Base-by-base conservation (phyloP, 257 asterid genomes). In the Avicennia marina region DNA sequence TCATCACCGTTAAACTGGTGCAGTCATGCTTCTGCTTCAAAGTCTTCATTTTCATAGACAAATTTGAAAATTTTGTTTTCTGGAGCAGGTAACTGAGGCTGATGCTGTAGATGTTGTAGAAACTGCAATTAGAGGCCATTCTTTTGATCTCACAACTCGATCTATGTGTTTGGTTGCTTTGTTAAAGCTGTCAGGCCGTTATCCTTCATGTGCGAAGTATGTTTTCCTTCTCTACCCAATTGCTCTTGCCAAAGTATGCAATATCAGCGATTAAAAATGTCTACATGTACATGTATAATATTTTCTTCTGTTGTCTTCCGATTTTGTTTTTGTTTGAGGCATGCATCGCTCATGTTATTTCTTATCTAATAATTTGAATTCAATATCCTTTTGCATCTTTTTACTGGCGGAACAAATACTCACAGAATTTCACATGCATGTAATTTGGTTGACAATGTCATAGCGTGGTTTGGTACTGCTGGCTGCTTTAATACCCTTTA, bases 121-220 rank as follows among this genome's bases (percentile, higher is more conserved):
- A 75, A 67, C 73, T 61, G 90, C 91, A 61, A 67, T 77, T 59
- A 75, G 63, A 58, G 71, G 77, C 71, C 82, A 86, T 72, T 74
- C 94, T 62, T 72, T 67, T 3, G 94, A 86, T 81, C 82, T 84
- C 63, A 82, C 89, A 12, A 84, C 95, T 63, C 89, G 70, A 57
- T 88, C 99, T 3, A 93, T 93, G 89, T 93, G 96, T 72, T 82
- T 93, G 68, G 60, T 86, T 72, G 78, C 97, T 58, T 77, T 93
- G 77, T 76, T 93, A 48, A 93, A 93, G 94, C 83, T 93, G 53
- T 93, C 99, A 19, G 81, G 87, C 63, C 97, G 89, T 59, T 89
- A 67, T 77, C 85, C 99, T 45, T 72, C 99, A 50, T 84, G 83
- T 75, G 69, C 96, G 56, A 75, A 70, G 99, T 93, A 89, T 64